phyloP scores from a whole-genome alignment of 495 filamentous ascomycete species.

The Monascus purpureus region DNA sequence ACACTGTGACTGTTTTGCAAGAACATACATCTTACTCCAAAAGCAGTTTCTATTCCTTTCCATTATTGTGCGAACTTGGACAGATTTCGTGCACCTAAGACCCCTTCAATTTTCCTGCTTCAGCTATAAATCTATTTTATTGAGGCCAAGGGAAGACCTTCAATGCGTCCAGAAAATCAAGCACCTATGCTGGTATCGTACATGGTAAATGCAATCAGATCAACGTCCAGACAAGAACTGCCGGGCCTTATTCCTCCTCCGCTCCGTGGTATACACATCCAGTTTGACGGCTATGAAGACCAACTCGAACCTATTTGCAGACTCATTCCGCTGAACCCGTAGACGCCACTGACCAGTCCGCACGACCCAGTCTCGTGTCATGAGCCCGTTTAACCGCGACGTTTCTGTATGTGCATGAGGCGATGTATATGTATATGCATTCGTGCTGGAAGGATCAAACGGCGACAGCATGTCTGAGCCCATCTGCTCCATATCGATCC shows the following conservation, averaged over 20 bases:
- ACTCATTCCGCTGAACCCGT: slow-evolving; percentile 39
- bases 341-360: slow-evolving; percentile 72
- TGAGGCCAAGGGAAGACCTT: too few species aligned
- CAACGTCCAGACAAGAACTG: slow-evolving; percentile 41
- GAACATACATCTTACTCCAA: too few species aligned
- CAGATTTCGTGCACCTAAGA: too few species aligned
- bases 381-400: neutral
- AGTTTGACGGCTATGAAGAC: slow-evolving; percentile 69
- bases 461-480: too few species aligned
- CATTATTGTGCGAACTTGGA: too few species aligned
- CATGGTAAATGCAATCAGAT: neutral
- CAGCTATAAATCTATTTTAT: too few species aligned
- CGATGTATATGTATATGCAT: neutral
- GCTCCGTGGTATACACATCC: slow-evolving; percentile 56
- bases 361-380: slow-evolving; percentile 48
- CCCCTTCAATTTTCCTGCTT: too few species aligned
- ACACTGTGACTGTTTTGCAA: too few species aligned
- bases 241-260: slow-evolving; percentile 51
- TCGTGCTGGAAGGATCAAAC: neutral
- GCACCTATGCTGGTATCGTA: too few species aligned
- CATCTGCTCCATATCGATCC: too few species aligned
- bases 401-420: neutral
- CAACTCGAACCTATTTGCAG: slow-evolving; percentile 29
- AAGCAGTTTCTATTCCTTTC: too few species aligned
- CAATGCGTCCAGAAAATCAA: too few species aligned